These are phyloP conservation scores for Clarkia xantiana DNA, from an alignment of 345 rosid species.

Conservation along the genomic window DNA sequence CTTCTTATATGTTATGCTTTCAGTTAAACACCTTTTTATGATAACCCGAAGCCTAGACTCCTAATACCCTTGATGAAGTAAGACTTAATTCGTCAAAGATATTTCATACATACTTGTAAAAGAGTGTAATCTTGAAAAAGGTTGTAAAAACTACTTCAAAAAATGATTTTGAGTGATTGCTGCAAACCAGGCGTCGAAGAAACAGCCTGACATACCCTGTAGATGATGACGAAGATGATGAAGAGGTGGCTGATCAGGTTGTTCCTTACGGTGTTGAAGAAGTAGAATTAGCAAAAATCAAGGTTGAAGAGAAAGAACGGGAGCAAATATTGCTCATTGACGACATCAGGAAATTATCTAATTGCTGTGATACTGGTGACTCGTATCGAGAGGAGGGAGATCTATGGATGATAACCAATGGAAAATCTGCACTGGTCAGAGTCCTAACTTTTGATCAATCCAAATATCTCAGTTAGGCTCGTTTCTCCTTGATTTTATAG, in stretches of 20 bases:
- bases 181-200: constrained; percentile 68
- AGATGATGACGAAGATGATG: constrained; percentile 93
- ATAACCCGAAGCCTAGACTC: no score
- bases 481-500: no score
- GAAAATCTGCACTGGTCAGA: constrained; percentile 37
- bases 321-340: constrained; percentile 57
- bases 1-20: constrained; percentile 2
- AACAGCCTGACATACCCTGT: constrained; percentile 73
- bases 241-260: constrained; percentile 92
- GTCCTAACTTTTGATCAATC: neutral
- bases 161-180: no score
- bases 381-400: constrained; percentile 20
- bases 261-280: constrained; percentile 97
- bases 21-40: no score
- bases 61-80: no score
- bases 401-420: constrained; percentile 40
- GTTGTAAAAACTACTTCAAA: no score
- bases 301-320: constrained; percentile 68
- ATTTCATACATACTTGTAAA: no score
- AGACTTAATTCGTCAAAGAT: no score
- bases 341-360: constrained; percentile 69
- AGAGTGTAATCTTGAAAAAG: no score
- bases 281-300: constrained; percentile 82
- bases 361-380: constrained; percentile 31
- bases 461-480: neutral